Percentiles rank a stretch among this genome's conserved stretches.
Conservation (phyloP, 176 grass and related monocot species). For the Rhynchospora pubera region DNA sequence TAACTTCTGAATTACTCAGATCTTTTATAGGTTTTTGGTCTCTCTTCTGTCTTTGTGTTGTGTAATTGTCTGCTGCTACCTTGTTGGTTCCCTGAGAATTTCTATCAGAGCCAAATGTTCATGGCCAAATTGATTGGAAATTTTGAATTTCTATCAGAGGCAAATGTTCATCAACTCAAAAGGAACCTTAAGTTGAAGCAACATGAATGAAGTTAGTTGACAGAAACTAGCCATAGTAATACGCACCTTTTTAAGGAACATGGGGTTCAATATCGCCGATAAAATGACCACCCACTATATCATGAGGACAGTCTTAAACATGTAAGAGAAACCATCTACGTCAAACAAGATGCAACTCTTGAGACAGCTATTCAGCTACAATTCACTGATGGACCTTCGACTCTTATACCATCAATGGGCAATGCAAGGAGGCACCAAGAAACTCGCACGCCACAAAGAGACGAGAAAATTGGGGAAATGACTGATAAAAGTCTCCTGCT, state of each 20-base stretch:
- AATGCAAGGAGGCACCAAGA: background rate
- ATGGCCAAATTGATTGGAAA: background rate
- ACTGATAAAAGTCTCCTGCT: background rate
- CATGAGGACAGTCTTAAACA: background rate
- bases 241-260: background rate
- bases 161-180: background rate
- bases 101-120: background rate
- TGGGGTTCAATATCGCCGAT: background rate
- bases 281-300: background rate
- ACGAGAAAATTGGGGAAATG: background rate
- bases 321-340: background rate
- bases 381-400: background rate
- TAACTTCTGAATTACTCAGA: conserved; percentile 22
- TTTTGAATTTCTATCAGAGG: background rate
- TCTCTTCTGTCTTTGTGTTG: background rate
- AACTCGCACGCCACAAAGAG: background rate
- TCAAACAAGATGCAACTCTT: background rate
- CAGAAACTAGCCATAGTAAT: background rate
- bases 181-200: background rate
- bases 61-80: background rate
- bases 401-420: background rate
- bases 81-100: too few relatives aligned
- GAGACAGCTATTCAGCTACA: background rate
- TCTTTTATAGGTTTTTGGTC: background rate
- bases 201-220: background rate